Conservation (phyloP, 2,329 filamentous ascomycete species). For the Rutstroemia sp. region DNA sequence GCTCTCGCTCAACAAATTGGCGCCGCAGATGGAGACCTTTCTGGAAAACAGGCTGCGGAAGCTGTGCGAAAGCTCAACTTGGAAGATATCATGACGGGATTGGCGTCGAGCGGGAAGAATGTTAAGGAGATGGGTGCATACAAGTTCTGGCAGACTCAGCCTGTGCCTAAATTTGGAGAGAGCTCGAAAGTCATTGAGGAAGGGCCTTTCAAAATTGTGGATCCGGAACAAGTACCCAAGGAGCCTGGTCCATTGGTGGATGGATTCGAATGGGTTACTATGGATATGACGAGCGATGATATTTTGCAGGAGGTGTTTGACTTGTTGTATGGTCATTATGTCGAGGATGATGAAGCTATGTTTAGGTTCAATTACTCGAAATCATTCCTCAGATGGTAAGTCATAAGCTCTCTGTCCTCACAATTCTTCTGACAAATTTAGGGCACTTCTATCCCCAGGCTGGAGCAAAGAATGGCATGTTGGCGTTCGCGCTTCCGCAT, state of each 20-base stretch:
- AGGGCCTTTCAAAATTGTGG: slow-evolving; percentile 76
- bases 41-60: slow-evolving; percentile 38
- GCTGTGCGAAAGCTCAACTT: slow-evolving; percentile 57
- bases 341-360: slow-evolving; percentile 94
- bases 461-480: slow-evolving; percentile 96
- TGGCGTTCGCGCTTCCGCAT: slow-evolving; percentile 77
- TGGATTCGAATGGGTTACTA: slow-evolving; percentile 89
- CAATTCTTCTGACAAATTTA: slow-evolving; percentile 32
- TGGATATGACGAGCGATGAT: slow-evolving; percentile 72
- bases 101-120: slow-evolving; percentile 76
- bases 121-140: slow-evolving; percentile 94
- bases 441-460: slow-evolving; percentile 89
- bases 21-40: slow-evolving; percentile 31
- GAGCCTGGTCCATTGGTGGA: slow-evolving; percentile 67
- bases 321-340: slow-evolving; percentile 86
- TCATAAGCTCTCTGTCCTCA: slow-evolving; percentile 5
- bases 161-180: slow-evolving; percentile 76
- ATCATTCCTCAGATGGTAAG: slow-evolving; percentile 81
- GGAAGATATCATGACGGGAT: slow-evolving; percentile 65
- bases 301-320: slow-evolving; percentile 89
- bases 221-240: slow-evolving; percentile 70
- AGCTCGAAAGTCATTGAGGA: slow-evolving; percentile 54
- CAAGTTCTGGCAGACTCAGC: slow-evolving; percentile 98
- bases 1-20: slow-evolving; percentile 54
- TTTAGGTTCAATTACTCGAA: slow-evolving; percentile 96